These are phyloP conservation scores for Rhizodiscina lignyota DNA, from an alignment of 495 filamentous ascomycete species.

Conservation along the genomic window DNA sequence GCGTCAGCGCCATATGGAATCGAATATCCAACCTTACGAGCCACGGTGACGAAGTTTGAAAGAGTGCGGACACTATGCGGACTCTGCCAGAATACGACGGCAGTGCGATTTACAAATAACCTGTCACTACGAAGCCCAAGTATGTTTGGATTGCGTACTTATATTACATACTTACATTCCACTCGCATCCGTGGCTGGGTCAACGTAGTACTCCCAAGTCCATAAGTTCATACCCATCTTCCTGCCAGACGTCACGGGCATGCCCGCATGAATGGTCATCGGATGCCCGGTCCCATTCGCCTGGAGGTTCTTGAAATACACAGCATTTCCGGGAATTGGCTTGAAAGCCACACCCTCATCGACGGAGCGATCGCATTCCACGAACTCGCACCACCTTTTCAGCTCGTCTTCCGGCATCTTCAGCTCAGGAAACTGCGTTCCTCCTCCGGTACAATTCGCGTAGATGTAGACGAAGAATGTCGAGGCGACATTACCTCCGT, in stretches of 20 bases:
- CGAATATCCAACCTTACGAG: no score
- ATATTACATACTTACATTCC: no score
- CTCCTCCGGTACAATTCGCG: conserved; percentile 8
- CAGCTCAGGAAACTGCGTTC: conserved; percentile 11
- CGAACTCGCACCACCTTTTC: conserved; percentile 11
- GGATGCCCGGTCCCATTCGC: conserved; percentile 29
- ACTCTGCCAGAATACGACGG: no score
- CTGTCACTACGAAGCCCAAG: no score
- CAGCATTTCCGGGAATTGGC: conserved; percentile 32
- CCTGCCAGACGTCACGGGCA: conserved; percentile 27
- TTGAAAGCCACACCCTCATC: conserved; percentile 34
- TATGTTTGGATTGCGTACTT: no score
- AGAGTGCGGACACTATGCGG: no score
- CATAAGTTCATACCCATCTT: conserved; percentile 44
- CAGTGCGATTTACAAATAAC: no score
- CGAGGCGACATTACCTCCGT: conserved; percentile 29
- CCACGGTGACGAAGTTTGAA: no score
- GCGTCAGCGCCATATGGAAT: no score
- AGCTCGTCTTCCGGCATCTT: conserved; percentile 11
- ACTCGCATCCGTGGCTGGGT: no score
- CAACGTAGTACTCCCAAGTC: conserved; percentile 21
- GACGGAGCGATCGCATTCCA: conserved; percentile 15
- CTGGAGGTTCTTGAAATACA: conserved; percentile 37
- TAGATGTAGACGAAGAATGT: conserved; percentile 13
- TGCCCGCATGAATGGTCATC: conserved; percentile 31